Evolutionary conservation across 2,329 filamentous ascomycete species (phyloP), one percentile per base, ranked within the genome.

Genomic region (Claviceps spartinae): DNA sequence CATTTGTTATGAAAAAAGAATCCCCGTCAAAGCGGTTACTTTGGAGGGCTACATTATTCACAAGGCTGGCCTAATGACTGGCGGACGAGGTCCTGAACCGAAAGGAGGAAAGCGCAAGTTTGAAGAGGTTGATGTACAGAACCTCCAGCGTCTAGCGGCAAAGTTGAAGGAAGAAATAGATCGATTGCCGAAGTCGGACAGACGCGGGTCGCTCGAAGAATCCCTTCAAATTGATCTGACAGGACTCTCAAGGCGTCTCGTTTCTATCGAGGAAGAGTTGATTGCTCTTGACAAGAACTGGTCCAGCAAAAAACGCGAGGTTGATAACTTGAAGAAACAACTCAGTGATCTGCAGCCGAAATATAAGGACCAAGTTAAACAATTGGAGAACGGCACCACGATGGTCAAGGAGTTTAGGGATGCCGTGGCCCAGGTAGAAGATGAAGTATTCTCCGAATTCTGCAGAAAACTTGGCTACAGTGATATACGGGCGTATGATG

Each of bases 21-120:
- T 96, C 36, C 86, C 90, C 54, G 90, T 94, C 50, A 97, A 97
- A 67, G 90, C 91, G 5, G 91, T 98, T 13, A 95, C 90, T 0
- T 69, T 97, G 13, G 90, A 97, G 63, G 93, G 93, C n/a, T 91
- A 85, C 51, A 85, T 98, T 55, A 96, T 98, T 57, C 89, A 95
- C 72, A 97, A 97, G 65, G 89, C 87, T 46, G 93, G 93, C 62
- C 77, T 94, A 50, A 97, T 98, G 85, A 97, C 93, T 48, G 93
- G 93, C 74, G 93, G 93, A 58, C 85, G 89, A 55, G 85, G 88
- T 34, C 83, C 82, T 1, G 81, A 85, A 46, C 78, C 82, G 47
- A 87, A 86, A 65, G 82, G 83, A 51, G 80, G 79, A 54, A 86
- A 88, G 57, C 84, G 88, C 53, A 80, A 86, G 50, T 97, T 94